Evolutionary conservation across 169 alveolate genomes (phyloP).

Genomic region (Plasmodium yoelii): DNA sequence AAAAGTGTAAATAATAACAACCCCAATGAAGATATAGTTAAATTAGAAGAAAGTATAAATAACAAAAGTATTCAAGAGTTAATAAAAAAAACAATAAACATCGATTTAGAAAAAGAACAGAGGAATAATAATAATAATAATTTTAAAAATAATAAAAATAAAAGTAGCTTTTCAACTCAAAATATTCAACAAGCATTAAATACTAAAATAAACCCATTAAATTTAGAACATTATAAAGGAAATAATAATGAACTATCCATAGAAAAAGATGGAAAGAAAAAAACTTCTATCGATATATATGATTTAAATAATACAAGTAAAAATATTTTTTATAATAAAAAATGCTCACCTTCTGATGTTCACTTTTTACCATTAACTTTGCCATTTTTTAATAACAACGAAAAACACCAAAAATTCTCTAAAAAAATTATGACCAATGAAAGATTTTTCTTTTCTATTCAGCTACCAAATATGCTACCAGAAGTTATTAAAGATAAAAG

Average conservation of each 20-base stretch:
- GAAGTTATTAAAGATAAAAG: constrained; percentile 37
- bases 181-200: constrained; percentile 12
- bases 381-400: constrained; percentile 58
- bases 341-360: constrained; percentile 38
- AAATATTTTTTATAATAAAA: constrained; percentile 71
- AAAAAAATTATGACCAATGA: constrained; percentile 37
- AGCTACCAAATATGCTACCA: constrained; percentile 75
- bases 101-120: constrained; percentile 44
- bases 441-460: constrained; percentile 53
- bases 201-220: constrained; percentile 21
- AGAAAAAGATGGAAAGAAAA: constrained; percentile 24
- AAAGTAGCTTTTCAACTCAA: constrained; percentile 30
- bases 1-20: constrained; percentile 41
- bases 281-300: constrained; percentile 63
- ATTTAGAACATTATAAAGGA: constrained; percentile 9
- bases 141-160: constrained; percentile 27
- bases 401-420: constrained; percentile 57
- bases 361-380: constrained; percentile 71
- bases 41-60: constrained; percentile 43
- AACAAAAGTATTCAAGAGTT: constrained; percentile 40
- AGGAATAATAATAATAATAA: constrained; percentile 22
- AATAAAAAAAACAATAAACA: constrained; percentile 51
- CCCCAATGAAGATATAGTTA: constrained; percentile 30
- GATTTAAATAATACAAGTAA: constrained; percentile 75
- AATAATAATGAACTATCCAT: constrained; percentile 15